Conservation (phyloP, 805 yeast species). For the Limtongia smithiae region DNA sequence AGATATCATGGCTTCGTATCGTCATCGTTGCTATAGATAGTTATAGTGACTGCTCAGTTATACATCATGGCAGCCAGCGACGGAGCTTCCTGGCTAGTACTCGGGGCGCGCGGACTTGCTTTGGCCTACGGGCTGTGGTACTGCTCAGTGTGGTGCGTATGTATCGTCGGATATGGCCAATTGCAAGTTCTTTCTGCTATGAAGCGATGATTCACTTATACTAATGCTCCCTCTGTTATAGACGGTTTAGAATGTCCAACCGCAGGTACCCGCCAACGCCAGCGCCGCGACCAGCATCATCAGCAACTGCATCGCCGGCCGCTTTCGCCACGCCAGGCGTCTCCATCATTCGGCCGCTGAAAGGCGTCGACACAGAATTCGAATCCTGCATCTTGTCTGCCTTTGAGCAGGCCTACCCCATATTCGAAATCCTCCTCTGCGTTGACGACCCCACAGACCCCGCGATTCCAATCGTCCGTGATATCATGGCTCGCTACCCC, state of each 20-base stretch:
- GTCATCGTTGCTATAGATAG: too few species aligned
- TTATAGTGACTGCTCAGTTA: too few species aligned
- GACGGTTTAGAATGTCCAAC: too few species aligned
- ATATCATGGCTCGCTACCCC: constrained; percentile 52
- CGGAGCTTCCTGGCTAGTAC: too few species aligned
- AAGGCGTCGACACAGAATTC: constrained; percentile 78
- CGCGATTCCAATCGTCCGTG: constrained; percentile 54
- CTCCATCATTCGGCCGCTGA: constrained; percentile 74
- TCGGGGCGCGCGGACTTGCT: too few species aligned
- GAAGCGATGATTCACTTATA: too few species aligned
- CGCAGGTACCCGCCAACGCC: too few species aligned
- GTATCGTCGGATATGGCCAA: constrained; percentile 21
- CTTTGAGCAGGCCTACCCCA: constrained; percentile 66
- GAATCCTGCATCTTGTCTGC: constrained; percentile 63
- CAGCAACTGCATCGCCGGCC: background rate
- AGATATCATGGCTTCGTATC: too few species aligned
- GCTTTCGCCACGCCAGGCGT: too few species aligned
- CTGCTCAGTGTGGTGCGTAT: constrained; percentile 21
- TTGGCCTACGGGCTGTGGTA: constrained; percentile 19
- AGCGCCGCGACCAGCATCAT: constrained; percentile 5
- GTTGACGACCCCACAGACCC: constrained; percentile 63
- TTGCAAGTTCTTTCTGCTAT: constrained; percentile 10
- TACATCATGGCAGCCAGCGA: too few species aligned
- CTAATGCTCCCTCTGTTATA: too few species aligned
- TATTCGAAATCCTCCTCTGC: constrained; percentile 71